These are phyloP conservation scores for Nannochloropsis gaditana DNA, from an alignment of 108 stramenopile species.

Conservation along the genomic window DNA sequence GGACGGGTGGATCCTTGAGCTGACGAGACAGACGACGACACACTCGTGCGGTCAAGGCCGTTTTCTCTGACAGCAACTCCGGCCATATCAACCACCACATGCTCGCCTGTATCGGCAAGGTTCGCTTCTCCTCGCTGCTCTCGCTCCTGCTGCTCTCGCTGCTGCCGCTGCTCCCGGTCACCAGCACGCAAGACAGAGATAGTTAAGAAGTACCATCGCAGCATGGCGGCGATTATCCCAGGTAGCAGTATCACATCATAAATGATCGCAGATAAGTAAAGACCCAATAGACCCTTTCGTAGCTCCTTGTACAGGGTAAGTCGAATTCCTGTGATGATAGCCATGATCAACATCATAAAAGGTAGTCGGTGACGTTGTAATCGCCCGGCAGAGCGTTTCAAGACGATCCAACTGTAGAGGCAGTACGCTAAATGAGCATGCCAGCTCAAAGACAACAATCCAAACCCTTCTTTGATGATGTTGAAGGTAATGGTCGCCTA, in stretches of 20 bases:
- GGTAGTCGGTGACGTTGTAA: not conserved
- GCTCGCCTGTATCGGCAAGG: not conserved
- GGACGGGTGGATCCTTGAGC: not conserved
- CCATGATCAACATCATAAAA: not conserved
- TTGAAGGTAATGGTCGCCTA: constrained; percentile 3
- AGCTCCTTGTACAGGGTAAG: not conserved
- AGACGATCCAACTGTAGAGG: constrained; percentile 6
- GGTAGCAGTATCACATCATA: not conserved
- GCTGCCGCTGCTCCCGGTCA: not conserved
- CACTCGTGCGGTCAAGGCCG: not conserved
- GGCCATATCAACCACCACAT: not conserved
- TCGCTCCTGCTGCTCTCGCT: not conserved
- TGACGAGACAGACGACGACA: not conserved
- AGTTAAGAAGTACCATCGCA: not conserved
- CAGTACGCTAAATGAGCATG: not conserved
- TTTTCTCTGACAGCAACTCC: not conserved
- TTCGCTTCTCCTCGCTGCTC: not conserved
- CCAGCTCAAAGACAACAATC: not conserved
- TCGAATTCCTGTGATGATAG: constrained; percentile 3
- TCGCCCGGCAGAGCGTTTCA: constrained; percentile 12
- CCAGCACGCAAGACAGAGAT: not conserved
- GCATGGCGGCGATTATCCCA: not conserved
- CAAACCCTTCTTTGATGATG: not conserved
- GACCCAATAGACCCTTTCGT: not conserved
- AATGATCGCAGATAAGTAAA: not conserved